A percentile compares a stretch with the other conserved stretches of the same genome.
phyloP scores from a whole-genome alignment of 2,329 filamentous ascomycete species.

The Alternaria sp. region DNA sequence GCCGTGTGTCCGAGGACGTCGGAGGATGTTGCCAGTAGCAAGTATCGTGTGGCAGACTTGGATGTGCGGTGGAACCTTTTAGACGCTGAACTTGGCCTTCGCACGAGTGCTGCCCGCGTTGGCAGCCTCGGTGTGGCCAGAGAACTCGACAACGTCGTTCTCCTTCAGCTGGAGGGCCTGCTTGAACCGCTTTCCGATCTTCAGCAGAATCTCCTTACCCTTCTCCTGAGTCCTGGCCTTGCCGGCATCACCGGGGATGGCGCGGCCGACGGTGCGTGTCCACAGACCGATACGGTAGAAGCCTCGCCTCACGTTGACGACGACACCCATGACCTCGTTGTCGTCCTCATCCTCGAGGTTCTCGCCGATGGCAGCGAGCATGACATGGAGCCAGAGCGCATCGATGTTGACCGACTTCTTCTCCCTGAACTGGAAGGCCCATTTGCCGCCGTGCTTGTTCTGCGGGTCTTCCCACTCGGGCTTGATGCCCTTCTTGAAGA shows the following conservation, averaged over 20 bases:
- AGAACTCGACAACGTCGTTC: constrained; percentile 87
- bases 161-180: constrained; percentile 81
- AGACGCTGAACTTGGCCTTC: constrained; percentile 91
- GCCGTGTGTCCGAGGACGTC: constrained; percentile 12
- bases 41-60: constrained; percentile 5
- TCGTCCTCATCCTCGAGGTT: constrained; percentile 94
- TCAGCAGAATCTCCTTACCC: constrained; percentile 81
- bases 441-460: constrained; percentile 99
- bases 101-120: constrained; percentile 92
- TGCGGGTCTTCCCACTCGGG: constrained; percentile 98
- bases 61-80: constrained; percentile 39
- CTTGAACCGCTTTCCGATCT: constrained; percentile 92
- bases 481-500: constrained; percentile 96
- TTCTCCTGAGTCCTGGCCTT: constrained; percentile 82
- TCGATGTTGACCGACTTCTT: constrained; percentile 92
- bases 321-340: constrained; percentile 98
- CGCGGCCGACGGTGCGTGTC: constrained; percentile 93
- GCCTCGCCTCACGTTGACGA: constrained; percentile 97
- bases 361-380: constrained; percentile 96
- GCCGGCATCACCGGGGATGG: constrained; percentile 74
- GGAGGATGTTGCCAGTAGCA: constrained; percentile 5
- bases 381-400: constrained; percentile 94
- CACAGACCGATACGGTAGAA: constrained; percentile 98
- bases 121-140: constrained; percentile 92
- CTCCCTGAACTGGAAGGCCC: constrained; percentile 98